Evolutionary conservation across 1,284 basidiomycete species (phyloP).

Genomic region (Apiotrichum akiyoshidainum): DNA sequence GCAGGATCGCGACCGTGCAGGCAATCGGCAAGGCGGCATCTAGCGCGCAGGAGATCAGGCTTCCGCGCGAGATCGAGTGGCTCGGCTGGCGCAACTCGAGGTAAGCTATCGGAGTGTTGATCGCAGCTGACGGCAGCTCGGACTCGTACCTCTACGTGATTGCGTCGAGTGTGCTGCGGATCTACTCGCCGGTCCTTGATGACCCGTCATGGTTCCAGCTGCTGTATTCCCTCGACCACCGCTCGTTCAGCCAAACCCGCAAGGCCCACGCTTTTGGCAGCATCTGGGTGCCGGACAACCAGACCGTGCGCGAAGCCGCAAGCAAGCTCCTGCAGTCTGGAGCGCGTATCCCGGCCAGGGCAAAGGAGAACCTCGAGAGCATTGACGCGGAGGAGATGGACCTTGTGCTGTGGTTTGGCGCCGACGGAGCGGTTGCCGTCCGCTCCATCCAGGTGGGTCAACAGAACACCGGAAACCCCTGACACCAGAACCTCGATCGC

Average conservation of each 20-base stretch:
- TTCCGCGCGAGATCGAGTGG: slow-evolving; percentile 43
- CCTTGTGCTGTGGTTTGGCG: slow-evolving; percentile 67
- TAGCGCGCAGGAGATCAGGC: slow-evolving; percentile 34
- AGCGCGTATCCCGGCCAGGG: background rate
- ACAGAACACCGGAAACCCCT: background rate
- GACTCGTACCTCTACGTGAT: slow-evolving; percentile 46
- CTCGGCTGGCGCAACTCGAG: slow-evolving; percentile 40
- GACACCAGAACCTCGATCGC: slow-evolving; percentile 74
- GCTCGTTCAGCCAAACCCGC: slow-evolving; percentile 55
- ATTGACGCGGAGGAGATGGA: slow-evolving; percentile 67
- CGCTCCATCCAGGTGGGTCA: slow-evolving; percentile 68
- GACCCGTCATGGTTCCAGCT: slow-evolving; percentile 78
- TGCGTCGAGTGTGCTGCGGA: slow-evolving; percentile 57
- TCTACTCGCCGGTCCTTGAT: slow-evolving; percentile 84
- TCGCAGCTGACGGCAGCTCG: slow-evolving; percentile 22
- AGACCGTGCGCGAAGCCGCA: slow-evolving; percentile 26
- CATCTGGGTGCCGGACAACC: slow-evolving; percentile 35
- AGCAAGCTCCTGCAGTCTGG: slow-evolving; percentile 25
- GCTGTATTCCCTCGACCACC: slow-evolving; percentile 59
- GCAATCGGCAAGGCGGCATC: slow-evolving; percentile 23
- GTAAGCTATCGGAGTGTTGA: slow-evolving; percentile 22
- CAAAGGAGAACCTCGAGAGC: slow-evolving; percentile 21
- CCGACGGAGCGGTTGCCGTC: slow-evolving; percentile 67
- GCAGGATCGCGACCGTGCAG: too few relatives aligned
- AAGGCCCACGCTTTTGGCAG: slow-evolving; percentile 22